Base-by-base conservation (phyloP, 2,329 filamentous ascomycete genomes). In the Venturia carpophila region DNA sequence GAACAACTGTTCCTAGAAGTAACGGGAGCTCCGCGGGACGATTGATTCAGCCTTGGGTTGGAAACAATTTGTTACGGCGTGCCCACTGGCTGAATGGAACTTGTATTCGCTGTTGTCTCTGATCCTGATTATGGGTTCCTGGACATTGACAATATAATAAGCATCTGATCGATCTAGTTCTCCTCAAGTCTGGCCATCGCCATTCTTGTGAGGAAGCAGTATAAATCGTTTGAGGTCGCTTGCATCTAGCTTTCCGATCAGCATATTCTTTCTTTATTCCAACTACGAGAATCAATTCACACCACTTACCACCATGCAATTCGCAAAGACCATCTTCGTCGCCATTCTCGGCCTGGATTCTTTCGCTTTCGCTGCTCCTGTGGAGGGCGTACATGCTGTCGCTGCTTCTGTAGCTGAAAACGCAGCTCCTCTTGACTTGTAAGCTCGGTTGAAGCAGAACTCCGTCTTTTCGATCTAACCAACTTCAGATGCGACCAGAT, bases 251-350 rank as follows among this genome's bases (percentile, higher is more conserved):
- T 58, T 47, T 4, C 27, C 19, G 15, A 39, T 37, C 27, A 58
- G 52, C 30, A 58, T 19, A 34, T 34, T 17, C 19, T 58, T 27
- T 58, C 11, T 11, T 5, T n/a, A 19, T 24, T 34, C n/a, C n/a
- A n/a, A n/a, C n/a, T 37, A 56, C 30, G 27, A 17, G 13, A 27
- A 58, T 58, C 30, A n/a, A 19, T n/a, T 37, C 17, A n/a, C 5
- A 37, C 6, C 19, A 19, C 27, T 58, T 37, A 58, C 52, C 15
- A 58, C 27, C 6, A 58, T 37, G 52, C 52, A 58, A 15, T 37
- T 58, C 30, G 6, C 52, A 37, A 58, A 58, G 30, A 58, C 52
- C 30, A 34, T 58, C 52, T 58, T 58, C 13, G 15, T 58, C 17
- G 52, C 52, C 30, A 58, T 58, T 13, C 52, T 58, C 37, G 52